Evolutionary conservation across 2,329 filamentous ascomycete genomes (phyloP).

Genomic region (Pseudogymnoascus sp.): DNA sequence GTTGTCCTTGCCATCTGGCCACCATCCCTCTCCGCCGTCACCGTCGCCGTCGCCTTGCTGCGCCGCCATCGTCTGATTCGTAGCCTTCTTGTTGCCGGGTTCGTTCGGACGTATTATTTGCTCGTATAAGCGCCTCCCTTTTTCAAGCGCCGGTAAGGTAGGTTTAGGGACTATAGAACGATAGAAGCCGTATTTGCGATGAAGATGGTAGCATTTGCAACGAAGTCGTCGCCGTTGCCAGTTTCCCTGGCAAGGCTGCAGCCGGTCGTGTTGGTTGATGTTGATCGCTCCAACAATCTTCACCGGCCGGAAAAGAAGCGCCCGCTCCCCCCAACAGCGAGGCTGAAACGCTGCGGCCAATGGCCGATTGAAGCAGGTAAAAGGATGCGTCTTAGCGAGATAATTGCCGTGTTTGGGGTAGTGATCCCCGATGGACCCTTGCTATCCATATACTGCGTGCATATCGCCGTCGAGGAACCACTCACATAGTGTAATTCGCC

Average conservation of each 20-base stretch:
- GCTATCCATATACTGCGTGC: background rate
- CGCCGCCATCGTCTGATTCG: background rate
- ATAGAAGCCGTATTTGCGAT: background rate
- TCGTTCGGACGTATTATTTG: background rate
- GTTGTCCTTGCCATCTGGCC: constrained; percentile 32
- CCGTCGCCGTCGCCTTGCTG: background rate
- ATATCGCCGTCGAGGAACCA: background rate
- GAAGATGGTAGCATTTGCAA: background rate
- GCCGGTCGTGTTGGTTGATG: background rate
- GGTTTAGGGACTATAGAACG: background rate
- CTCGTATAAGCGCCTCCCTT: background rate
- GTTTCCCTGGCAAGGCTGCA: background rate
- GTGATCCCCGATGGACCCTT: background rate
- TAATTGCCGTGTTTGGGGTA: background rate
- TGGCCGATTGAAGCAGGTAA: background rate
- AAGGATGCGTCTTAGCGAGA: background rate
- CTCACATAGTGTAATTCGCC: background rate
- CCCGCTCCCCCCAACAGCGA: background rate
- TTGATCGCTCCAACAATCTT: background rate
- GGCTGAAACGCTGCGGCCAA: background rate
- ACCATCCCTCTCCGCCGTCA: constrained; percentile 27
- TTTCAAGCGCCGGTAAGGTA: background rate
- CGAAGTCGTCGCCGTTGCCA: background rate
- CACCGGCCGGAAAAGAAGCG: background rate
- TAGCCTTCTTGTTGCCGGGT: background rate